phyloP scores from a whole-genome alignment of 805 yeast genomes.

The Candida boidinii region DNA sequence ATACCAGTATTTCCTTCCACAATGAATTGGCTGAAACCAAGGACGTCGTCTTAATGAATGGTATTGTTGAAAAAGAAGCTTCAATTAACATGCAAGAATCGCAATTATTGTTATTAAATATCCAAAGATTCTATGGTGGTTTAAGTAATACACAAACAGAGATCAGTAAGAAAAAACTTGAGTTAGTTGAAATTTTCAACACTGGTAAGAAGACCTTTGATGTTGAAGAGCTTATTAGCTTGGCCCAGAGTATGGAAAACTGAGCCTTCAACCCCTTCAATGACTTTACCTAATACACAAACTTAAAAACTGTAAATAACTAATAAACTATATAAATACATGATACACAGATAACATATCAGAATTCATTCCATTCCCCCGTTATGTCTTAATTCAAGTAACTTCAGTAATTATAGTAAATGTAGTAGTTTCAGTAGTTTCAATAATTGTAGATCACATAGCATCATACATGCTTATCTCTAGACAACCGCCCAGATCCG shows the following conservation, averaged over 20 bases:
- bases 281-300: too few relatives aligned
- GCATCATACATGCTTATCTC: too few relatives aligned
- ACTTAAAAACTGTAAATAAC: too few relatives aligned
- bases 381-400: too few relatives aligned
- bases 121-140: conserved; percentile 82
- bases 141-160: conserved; percentile 35
- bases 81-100: conserved; percentile 66
- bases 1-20: conserved; percentile 84
- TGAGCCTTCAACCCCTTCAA: too few relatives aligned
- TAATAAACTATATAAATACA: too few relatives aligned
- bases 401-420: too few relatives aligned
- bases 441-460: too few relatives aligned
- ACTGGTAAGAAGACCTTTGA: conserved; percentile 58
- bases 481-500: too few relatives aligned
- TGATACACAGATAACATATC: too few relatives aligned
- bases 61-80: conserved; percentile 66
- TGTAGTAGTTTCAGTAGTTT: too few relatives aligned
- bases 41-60: conserved; percentile 75
- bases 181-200: conserved; percentile 61
- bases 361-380: too few relatives aligned
- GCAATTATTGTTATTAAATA: conserved; percentile 62
- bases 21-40: conserved; percentile 58
- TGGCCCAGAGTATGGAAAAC: conserved; percentile 64
- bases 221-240: conserved; percentile 58
- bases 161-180: conserved; percentile 36